Base-by-base conservation (phyloP, 2,329 filamentous ascomycete genomes). In the Simplicillium sp. region DNA sequence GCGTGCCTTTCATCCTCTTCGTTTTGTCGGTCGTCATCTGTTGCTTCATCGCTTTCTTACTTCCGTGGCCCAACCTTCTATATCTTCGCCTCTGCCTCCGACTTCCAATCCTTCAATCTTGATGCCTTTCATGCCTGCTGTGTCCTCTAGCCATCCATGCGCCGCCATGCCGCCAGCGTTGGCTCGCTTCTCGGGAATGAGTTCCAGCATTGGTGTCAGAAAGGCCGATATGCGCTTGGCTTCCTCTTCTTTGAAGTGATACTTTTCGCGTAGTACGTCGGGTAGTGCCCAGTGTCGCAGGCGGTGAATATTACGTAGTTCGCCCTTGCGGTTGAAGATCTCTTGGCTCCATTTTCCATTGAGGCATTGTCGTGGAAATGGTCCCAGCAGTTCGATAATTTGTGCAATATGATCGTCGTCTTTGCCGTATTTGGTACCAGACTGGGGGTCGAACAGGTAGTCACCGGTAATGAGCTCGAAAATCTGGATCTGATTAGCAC, bases 371-470 rank as follows among this genome's bases (percentile, higher is more conserved):
- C 94, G 94, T 40, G 92, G 90, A 58, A 97, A 97, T 1, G 84
- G 82, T 8, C 92, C 92, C 14, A 98, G 79, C 5, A 98, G 75
- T 63, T 98, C 92, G 59, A 98, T 97, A 54, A 98, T 97, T 60
- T 98, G 92, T 9, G 92, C 92, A 50, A 98, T 96, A 66, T 98
- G 92, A 58, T 98, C 92, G 66, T 98, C 92, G 58, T 98, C 92
- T 67, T 98, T 98, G 58, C 92, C 92, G 62, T 98, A 98, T 65
- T 97, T 97, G 34, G 90, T 97, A 47, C 92, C 92, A 1, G 90
- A 96, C 65, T 98, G 92, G 0, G 92, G 92, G 55, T 98, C 92
- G 62, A 98, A 98, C 34, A 98, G 79, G 57, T 98, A 98, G 63
- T 98, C 92, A 50, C 92, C 92, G 2, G 92, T 98, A 50, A 98